Evolutionary conservation across 306 rosid genomes (phyloP), one percentile per base, ranked within the genome.

Genomic region (Glycine latifolia): DNA sequence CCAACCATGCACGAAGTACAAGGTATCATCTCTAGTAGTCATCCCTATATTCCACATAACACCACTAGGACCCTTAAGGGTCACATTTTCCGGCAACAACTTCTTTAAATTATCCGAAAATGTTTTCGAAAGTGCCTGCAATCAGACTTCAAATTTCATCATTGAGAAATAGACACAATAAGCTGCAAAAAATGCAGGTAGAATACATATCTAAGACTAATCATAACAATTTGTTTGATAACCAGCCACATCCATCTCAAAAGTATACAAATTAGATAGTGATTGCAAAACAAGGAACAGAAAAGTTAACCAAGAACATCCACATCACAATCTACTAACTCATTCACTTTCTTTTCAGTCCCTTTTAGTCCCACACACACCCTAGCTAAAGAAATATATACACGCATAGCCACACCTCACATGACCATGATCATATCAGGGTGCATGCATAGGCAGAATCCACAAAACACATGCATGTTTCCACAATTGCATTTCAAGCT

Each of bases 11-110:
- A 70, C 77, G 26, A 93, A 86, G 88, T 83, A 85, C 76, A 79
- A 8, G 52, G 79, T 31, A 63, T 79, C 88, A 10, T 83, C 89
- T 67, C 35, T 85, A 8, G 88, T 75, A 3, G 75, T 73, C 79
- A 91, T 60, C 71, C 86, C 91, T 52, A 93, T 81, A 31, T 75
- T 83, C 97, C 95, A 93, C 17, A 68, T 56, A 63, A 77, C 73
- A 8, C 95, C 95, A 75, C 92, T 67, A 66, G 95, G 95, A 80
- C 94, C 94, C 81, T 74, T 91, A 16, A 92, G 88, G 71, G 73
- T 8, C 58, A 87, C 94, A 55, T 71, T 72, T 44, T 79, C 84
- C 0, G 95, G 92, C 80, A 89, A 70, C 82, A 91, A 91, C 80
- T 81, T 88, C 73, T 66, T 88, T 61, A 92, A 54, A 55, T 87